Base-by-base conservation (phyloP, 1,284 basidiomycete species). In the Serendipita sp. region DNA sequence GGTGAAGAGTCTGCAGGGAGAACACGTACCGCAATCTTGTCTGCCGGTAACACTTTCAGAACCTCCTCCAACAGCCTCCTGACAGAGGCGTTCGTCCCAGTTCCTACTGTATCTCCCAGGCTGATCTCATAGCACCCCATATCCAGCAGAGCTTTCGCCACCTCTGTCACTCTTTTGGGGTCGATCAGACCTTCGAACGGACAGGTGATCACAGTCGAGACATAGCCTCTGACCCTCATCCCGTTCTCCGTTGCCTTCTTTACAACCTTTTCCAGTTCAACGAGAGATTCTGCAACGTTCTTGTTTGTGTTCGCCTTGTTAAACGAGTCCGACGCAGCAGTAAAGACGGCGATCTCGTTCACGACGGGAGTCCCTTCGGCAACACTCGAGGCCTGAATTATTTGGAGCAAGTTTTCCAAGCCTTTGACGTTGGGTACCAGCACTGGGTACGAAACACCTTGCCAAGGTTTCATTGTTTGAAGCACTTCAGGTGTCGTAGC, bases 71-170 rank as follows among this genome's bases (percentile, higher is more conserved):
- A 76, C 74, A 95, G 81, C 62, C 76, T 75, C 15, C 77, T 72
- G 63, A 94, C 81, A 26, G 80, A 80, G 15, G 76, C 74, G 0
- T 93, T 91, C 55, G 87, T 90, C 0, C 88, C 94, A 35, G 83
- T 83, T 0, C 94, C 94, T 1, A 92, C 90, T 1, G 93, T 98
- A 73, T 98, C 94, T 0, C 92, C 93, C 35, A 97, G 74, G 66
- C 87, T 90, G 60, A 97, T 83, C 71, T 98, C 91, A 74, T 95
- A 96, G 71, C 92, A 95, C 0, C 93, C 94, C 88, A 96, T 94
- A 64, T 92, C 83, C 3, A 85, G 68, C 30, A 98, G 73, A 66
- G 81, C 82, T 65, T 80, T 81, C 0, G 88, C 77, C 10, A 96
- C 83, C 22, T 85, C 81, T 50, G 84, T 79, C 3, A 93, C 92